These are phyloP conservation scores for Mycena sp. DNA, from an alignment of 1,284 basidiomycete species.

Conservation along the genomic window DNA sequence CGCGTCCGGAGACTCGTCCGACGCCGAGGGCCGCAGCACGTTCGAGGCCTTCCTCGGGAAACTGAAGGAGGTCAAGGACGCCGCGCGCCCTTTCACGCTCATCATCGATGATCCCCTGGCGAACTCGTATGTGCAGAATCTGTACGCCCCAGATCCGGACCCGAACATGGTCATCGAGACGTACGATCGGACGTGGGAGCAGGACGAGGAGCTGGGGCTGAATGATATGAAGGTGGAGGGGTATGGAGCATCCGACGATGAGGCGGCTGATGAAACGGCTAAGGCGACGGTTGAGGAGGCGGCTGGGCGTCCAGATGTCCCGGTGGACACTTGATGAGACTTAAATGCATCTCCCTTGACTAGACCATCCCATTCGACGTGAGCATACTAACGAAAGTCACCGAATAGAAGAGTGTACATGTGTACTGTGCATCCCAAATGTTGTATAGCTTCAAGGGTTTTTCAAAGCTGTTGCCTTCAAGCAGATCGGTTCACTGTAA, in stretches of 20 bases:
- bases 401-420: too few species aligned
- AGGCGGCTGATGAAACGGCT: neutral
- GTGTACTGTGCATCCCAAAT: too few species aligned
- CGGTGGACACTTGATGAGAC: too few species aligned
- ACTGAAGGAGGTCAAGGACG: slow-evolving; percentile 85
- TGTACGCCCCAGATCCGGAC: slow-evolving; percentile 93
- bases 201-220: slow-evolving; percentile 96
- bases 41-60: slow-evolving; percentile 85
- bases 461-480: too few species aligned
- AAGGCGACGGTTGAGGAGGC: neutral
- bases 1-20: slow-evolving; percentile 77
- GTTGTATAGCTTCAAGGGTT: too few species aligned
- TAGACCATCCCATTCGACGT: too few species aligned
- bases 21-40: slow-evolving; percentile 56
- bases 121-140: slow-evolving; percentile 96
- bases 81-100: slow-evolving; percentile 84
- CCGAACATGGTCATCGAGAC: slow-evolving; percentile 88
- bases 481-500: too few species aligned
- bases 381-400: too few species aligned
- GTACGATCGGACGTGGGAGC: slow-evolving; percentile 89
- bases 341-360: too few species aligned
- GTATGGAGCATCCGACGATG: slow-evolving; percentile 60
- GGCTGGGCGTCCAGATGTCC: too few species aligned
- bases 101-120: slow-evolving; percentile 96
- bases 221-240: slow-evolving; percentile 97